Base-by-base conservation (phyloP, 169 alveolate species). In the Plasmodium inui region DNA sequence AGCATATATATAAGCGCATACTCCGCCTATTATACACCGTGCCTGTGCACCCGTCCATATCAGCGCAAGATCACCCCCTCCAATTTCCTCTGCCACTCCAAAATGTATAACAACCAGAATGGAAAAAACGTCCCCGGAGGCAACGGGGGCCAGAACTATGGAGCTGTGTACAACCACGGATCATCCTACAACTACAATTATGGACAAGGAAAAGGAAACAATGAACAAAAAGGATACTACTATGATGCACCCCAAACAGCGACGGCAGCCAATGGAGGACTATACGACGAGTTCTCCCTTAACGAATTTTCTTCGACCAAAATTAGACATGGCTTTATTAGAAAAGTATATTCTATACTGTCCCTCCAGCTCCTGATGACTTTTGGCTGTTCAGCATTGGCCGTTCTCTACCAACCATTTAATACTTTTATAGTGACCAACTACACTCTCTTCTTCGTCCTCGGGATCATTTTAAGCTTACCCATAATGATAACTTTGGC, bases 281-380 rank as follows among this genome's bases (percentile, higher is more conserved):
- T 88, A 2, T 88, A 78, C 41, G 94, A 88, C 46, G 94, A 88
- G 34, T 80, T 34, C 57, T 88, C 94, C 17, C 83, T 89, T 14
- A 89, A 89, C 37, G 94, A 89, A 80, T 89, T 79, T 67, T 79
- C 97, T 1, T 96, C 97, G 32, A 93, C 96, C 73, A 95, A 96
- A 70, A 83, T 96, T n/a, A 85, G 98, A 50, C 98, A 97, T 92
- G 98, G 95, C 32, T 97, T 97, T 84, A 96, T 97, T 34, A 96
- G 92, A 73, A 96, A 97, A 82, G 98, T 97, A 17, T 97, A 96
- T 83, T 79, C 95, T 46, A 95, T 97, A n/a, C 94, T 97, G 19
- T 92, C 96, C 22, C 79, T 96, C 12, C 97, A 97, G 57, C 88
- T 97, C 8, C 53, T 96, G 14, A 95, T 97, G 32, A 97, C 98